Percentiles rank a stretch among this genome's conserved stretches.
Evolutionary conservation across 192 early-diverging fungal species (phyloP).

Genomic region (Obelidium mucronatum): DNA sequence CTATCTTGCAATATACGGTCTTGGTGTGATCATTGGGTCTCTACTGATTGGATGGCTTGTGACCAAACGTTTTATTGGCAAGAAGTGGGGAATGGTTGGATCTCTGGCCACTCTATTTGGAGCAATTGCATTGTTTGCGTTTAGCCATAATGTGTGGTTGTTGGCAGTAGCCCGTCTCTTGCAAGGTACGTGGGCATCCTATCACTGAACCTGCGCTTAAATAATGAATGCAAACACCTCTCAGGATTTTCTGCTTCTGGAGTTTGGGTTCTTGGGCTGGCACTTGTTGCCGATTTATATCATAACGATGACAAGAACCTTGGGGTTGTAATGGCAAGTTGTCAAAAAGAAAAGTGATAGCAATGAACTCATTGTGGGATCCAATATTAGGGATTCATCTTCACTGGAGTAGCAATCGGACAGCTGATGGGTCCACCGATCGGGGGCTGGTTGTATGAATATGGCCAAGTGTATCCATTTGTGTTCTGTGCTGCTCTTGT

Average conservation of each 20-base stretch:
- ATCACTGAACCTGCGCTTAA: too few relatives aligned
- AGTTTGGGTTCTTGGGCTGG: slow-evolving; percentile 45
- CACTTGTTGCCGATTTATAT: slow-evolving; percentile 39
- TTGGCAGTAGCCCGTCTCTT: slow-evolving; percentile 28
- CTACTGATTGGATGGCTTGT: slow-evolving; percentile 34
- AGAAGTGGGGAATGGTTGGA: slow-evolving; percentile 34
- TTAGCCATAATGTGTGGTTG: slow-evolving; percentile 24
- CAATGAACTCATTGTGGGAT: too few relatives aligned
- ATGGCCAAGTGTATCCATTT: slow-evolving; percentile 38
- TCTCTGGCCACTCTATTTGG: slow-evolving; percentile 19
- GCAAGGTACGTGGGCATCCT: too few relatives aligned
- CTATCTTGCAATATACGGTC: slow-evolving; percentile 37
- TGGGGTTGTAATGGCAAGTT: slow-evolving; percentile 45
- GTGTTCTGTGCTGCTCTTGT: slow-evolving; percentile 22
- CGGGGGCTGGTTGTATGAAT: slow-evolving; percentile 40
- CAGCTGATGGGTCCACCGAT: slow-evolving; percentile 39
- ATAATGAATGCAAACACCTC: too few relatives aligned
- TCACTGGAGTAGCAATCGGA: slow-evolving; percentile 40
- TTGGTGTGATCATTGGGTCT: slow-evolving; percentile 42
- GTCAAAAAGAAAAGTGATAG: too few relatives aligned
- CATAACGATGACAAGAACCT: slow-evolving; percentile 23
- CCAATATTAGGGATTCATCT: slow-evolving; percentile 23
- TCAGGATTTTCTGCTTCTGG: slow-evolving; percentile 31
- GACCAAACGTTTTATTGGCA: slow-evolving; percentile 18
- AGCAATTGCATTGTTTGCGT: slow-evolving; percentile 38